Evolutionary conservation across 164 flowering plant genomes (phyloP), one percentile per base, ranked within the genome.

Genomic region (Stephania yunnanensis): DNA sequence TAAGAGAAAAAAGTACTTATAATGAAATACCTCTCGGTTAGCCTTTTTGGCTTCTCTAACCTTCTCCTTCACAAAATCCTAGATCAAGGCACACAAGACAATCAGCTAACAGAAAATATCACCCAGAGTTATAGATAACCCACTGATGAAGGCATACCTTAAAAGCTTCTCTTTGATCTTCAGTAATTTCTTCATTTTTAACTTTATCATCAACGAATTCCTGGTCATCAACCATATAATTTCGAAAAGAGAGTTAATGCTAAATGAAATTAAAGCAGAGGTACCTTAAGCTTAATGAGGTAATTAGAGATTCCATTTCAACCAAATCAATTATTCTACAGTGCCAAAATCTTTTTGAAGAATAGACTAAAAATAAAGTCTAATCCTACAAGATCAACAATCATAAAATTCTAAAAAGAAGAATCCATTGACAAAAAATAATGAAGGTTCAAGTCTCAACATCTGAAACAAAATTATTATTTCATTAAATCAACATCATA

Each of bases 31-130:
- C 97, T 89, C 90, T 29, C 91, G 81, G 67, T 89, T 92, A n/a
- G 91, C 89, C 75, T 83, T 92, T 77, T 89, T 96, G 5, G 88
- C 90, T 83, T 91, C 98, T 70, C 89, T 86, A 42, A 96, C 98
- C 79, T 89, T 91, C 83, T 89, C 93, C 78, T 83, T 89, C 50
- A 96, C 83, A 81, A 86, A 91, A 7, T 91, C 88, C 99, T 95
- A 81, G 77, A 61, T 61, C 66, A 61, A 61, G 66, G n/a, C 5
- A 61, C 66, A 61, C 20, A 19, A 25, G 20, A 4, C 66, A 61
- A 61, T 61, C 66, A 61, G 66, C 66, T 61, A 17, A 61, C 66
- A 5, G 22, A 61, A 61, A 5, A 19, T 61, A 61, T 61, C 6
- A 61, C 22, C 66, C n/a, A 61, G 29, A 61, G 20, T 17, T 15